Evolutionary conservation across 179 eudicot genomes (phyloP).

Genomic region (Monotropa hypopitys): DNA sequence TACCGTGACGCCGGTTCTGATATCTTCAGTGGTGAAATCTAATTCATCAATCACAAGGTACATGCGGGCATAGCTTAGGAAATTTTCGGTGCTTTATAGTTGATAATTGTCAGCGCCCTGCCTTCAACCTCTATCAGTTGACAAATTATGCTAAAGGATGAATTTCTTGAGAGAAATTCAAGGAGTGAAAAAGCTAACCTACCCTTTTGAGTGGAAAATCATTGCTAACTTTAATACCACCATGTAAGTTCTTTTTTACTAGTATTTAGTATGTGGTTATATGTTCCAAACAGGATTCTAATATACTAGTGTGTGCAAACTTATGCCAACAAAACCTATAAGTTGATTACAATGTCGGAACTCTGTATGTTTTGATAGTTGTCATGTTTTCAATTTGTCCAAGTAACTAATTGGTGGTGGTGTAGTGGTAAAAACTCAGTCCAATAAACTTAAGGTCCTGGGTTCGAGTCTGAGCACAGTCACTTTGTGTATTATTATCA

Average conservation of each 20-base stretch:
- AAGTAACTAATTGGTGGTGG: too few relatives aligned
- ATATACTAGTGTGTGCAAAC: not conserved
- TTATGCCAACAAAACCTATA: not conserved
- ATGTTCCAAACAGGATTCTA: not conserved
- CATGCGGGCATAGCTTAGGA: not conserved
- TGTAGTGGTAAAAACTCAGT: too few relatives aligned
- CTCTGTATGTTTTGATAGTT: slow-evolving; percentile 2
- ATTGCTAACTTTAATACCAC: not conserved
- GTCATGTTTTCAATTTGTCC: not conserved
- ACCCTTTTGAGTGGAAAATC: too few relatives aligned
- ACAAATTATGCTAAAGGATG: not conserved
- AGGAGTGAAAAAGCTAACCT: too few relatives aligned
- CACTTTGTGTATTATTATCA: too few relatives aligned
- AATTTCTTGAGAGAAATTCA: too few relatives aligned
- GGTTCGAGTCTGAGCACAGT: too few relatives aligned
- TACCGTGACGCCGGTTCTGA: slow-evolving; percentile 53
- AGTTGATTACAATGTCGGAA: not conserved
- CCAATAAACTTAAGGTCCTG: too few relatives aligned
- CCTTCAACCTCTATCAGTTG: not conserved
- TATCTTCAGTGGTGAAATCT: slow-evolving; percentile 34
- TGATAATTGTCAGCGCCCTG: not conserved
- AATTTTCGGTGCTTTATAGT: not conserved
- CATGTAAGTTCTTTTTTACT: too few relatives aligned
- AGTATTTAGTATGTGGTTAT: not conserved
- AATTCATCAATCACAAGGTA: slow-evolving; percentile 46